Conservation (phyloP, 805 yeast genomes). For the Tetrapisispora taiwanensis region DNA sequence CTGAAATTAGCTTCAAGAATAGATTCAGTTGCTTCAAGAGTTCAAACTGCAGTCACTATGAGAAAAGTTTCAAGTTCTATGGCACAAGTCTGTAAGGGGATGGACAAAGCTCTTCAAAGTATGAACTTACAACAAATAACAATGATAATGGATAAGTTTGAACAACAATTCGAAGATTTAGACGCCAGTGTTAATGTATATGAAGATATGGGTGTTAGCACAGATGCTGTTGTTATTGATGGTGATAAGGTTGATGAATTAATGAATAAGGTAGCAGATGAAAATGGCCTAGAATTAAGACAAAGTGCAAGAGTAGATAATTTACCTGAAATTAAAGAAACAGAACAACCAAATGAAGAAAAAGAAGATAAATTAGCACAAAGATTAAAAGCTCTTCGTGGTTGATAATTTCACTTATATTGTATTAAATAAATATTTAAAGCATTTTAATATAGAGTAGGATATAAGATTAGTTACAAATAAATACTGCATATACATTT, state of each 20-base stretch:
- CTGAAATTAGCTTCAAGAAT: constrained; percentile 77
- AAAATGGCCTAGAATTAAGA: constrained; percentile 87
- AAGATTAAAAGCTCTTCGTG: constrained; percentile 75
- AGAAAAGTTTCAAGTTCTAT: constrained; percentile 87
- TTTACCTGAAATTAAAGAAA: constrained; percentile 48
- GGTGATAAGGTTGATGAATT: constrained; percentile 90
- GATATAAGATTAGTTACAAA: not conserved
- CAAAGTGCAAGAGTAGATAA: constrained; percentile 54
- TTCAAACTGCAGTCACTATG: constrained; percentile 98
- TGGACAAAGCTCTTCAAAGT: constrained; percentile 91
- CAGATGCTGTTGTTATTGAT: constrained; percentile 83
- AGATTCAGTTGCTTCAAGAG: constrained; percentile 92
- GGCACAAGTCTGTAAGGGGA: constrained; percentile 86
- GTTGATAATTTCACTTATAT: constrained; percentile 13
- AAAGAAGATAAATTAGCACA: constrained; percentile 84
- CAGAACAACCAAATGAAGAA: constrained; percentile 44
- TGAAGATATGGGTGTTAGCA: constrained; percentile 79
- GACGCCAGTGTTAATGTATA: constrained; percentile 91
- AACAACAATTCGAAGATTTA: constrained; percentile 87
- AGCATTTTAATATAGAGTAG: not conserved
- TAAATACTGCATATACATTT: not conserved
- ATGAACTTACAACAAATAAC: constrained; percentile 93
- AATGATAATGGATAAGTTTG: constrained; percentile 94
- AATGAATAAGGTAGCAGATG: constrained; percentile 90
- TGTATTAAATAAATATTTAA: not conserved